Percentiles rank a stretch among this genome's conserved stretches.
Conservation (phyloP, 768 basidiomycete genomes). For the Pulveroboletus sp. region DNA sequence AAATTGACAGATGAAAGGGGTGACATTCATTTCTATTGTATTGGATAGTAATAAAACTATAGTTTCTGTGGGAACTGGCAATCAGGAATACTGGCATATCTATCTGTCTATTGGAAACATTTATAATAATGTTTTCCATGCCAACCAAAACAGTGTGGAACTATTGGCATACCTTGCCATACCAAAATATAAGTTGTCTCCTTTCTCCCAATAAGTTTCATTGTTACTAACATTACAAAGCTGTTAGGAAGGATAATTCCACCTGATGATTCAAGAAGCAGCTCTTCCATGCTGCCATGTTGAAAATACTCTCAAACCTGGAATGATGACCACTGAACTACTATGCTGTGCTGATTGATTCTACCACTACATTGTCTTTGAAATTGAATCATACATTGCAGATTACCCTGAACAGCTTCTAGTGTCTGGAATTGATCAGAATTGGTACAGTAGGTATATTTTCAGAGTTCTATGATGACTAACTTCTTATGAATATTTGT, state of each 20-base stretch:
- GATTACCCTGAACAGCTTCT: not conserved
- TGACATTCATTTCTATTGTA: conserved; percentile 5
- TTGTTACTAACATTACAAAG: not conserved
- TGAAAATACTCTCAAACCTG: not conserved
- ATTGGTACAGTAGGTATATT: not conserved
- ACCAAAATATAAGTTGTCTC: conserved; percentile 18
- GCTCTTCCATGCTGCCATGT: not conserved
- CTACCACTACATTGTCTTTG: not conserved
- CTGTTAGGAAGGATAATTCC: not conserved
- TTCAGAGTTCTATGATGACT: not conserved
- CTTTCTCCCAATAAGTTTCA: too few species aligned
- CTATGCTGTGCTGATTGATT: not conserved
- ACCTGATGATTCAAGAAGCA: not conserved
- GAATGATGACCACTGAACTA: not conserved
- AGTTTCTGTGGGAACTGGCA: conserved; percentile 13
- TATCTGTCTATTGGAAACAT: conserved; percentile 19
- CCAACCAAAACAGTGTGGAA: conserved; percentile 10
- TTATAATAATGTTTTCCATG: conserved; percentile 7
- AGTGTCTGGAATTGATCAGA: not conserved
- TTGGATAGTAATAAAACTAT: conserved; percentile 19
- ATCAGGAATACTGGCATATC: conserved; percentile 16
- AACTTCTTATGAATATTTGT: too few species aligned
- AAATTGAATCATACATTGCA: not conserved
- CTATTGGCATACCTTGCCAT: conserved; percentile 27
- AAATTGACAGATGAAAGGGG: too few species aligned